Evolutionary conservation across 768 basidiomycete genomes (phyloP), one percentile per base, ranked within the genome.

Genomic region (Agaricus blazei): DNA sequence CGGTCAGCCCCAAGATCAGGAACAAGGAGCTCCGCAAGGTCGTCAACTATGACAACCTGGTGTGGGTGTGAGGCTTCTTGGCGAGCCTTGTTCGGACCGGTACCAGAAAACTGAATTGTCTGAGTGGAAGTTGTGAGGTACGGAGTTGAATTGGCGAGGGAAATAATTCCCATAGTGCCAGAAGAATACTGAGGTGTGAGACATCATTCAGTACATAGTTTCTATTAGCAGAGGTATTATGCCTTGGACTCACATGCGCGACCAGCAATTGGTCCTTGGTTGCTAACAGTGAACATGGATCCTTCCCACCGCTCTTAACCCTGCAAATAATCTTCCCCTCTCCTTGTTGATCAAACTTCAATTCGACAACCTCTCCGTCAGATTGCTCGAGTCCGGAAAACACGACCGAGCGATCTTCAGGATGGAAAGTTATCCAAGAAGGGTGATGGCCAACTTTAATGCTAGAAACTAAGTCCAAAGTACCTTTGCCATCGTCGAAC

Each of bases 61-160:
- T 93, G 92, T 0, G 89, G 87, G 64, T 94, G 93, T 3, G 90
- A 77, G 4, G 72, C 68, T 53, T 83, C 79, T 65, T 94, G 93
- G 34, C 92, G 78, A 19, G 78, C 77, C 5, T 65, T 62, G 64
- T 89, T 76, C 1, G 88, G 88, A 0, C 91, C 89, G 0, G 74
- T 72, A 1, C 80, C 83, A 12, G 63, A 65, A 45, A 90, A 75
- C 43, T 72, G 65, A 28, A 81, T 62, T 6, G 65, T 71, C 37
- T 66, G 67, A 5, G 75, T 62, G 9, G 66, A 55, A 3, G 70
- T 54, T 0, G 70, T 65, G 14, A 85, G 64, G 62, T 79, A 79
- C 5, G 83, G 78, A 9, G 75, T 57, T 8, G 68, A 59, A n/a
- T 74, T 55, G 3, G 81, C 75, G 37, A 88, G 71, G 2, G 88